phyloP scores from a whole-genome alignment of 768 basidiomycete species.

The Tulasnella sp. region DNA sequence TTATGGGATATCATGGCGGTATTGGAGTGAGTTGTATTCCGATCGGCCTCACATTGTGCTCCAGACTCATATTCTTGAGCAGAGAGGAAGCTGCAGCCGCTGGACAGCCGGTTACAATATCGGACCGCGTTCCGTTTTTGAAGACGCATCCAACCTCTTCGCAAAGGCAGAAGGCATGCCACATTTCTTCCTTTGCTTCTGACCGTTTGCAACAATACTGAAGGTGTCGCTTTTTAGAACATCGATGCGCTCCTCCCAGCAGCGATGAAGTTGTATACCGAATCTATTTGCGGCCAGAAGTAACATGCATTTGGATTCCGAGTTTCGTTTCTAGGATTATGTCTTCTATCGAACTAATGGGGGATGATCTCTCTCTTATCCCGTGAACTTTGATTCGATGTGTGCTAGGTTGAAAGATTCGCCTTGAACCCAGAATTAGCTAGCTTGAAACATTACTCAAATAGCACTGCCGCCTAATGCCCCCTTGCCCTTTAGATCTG shows the following conservation, averaged over 20 bases:
- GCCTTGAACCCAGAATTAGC: no score
- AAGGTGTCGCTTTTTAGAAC: constrained; percentile 1
- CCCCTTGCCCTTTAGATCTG: no score
- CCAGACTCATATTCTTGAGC: background rate
- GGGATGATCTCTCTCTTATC: no score
- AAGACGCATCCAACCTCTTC: constrained; percentile 35
- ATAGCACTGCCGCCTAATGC: no score
- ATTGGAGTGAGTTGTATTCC: constrained; percentile 25
- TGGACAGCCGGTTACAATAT: constrained; percentile 25
- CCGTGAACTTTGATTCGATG: no score
- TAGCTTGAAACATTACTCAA: no score
- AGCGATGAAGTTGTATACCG: constrained; percentile 23
- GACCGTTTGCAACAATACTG: background rate
- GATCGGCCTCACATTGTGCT: background rate
- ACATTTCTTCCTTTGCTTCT: background rate
- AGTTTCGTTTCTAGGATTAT: no score
- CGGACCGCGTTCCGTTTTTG: constrained; percentile 29
- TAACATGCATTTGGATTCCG: no score
- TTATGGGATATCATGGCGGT: constrained; percentile 36
- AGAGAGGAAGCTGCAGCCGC: constrained; percentile 26
- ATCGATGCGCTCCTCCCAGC: constrained; percentile 20
- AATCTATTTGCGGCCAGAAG: constrained; percentile 1
- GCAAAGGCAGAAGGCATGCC: constrained; percentile 27
- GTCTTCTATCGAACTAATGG: no score
- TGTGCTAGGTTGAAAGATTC: no score